phyloP scores from a whole-genome alignment of 192 early-diverging fungal species.

The Piromyces sp. region DNA sequence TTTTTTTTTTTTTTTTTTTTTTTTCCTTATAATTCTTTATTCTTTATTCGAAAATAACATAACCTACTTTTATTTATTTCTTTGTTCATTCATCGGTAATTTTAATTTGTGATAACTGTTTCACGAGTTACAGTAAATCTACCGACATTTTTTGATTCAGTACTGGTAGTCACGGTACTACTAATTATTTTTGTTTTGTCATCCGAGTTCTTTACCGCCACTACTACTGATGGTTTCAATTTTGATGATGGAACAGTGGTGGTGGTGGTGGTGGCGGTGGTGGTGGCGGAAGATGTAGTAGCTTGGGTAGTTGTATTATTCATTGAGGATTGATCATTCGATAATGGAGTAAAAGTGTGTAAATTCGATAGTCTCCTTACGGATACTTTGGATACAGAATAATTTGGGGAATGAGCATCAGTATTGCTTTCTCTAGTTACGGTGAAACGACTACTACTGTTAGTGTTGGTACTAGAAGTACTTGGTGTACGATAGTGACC shows the following conservation, averaged over 20 bases:
- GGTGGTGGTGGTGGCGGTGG: no score
- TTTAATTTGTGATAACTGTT: neutral
- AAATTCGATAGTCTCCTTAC: neutral
- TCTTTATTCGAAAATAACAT: no score
- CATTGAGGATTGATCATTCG: neutral
- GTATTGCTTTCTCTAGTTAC: neutral
- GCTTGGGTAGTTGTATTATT: neutral
- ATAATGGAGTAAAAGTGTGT: neutral
- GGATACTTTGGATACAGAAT: neutral
- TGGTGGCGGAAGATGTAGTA: neutral
- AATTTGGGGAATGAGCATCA: neutral
- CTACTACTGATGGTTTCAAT: neutral
- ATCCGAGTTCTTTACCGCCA: neutral
- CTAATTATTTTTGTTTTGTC: neutral
- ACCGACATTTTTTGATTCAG: neutral
- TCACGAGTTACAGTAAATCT: neutral
- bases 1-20: no score
- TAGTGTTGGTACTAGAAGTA: neutral
- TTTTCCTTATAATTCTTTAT: no score
- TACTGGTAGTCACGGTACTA: neutral
- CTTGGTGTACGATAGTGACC: neutral
- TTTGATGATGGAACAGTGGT: neutral
- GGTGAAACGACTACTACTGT: neutral
- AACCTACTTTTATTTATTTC: no score
- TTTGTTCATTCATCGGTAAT: no score